Base-by-base conservation (phyloP, 2,329 filamentous ascomycete genomes). In the Tolypocladium endophyticum region DNA sequence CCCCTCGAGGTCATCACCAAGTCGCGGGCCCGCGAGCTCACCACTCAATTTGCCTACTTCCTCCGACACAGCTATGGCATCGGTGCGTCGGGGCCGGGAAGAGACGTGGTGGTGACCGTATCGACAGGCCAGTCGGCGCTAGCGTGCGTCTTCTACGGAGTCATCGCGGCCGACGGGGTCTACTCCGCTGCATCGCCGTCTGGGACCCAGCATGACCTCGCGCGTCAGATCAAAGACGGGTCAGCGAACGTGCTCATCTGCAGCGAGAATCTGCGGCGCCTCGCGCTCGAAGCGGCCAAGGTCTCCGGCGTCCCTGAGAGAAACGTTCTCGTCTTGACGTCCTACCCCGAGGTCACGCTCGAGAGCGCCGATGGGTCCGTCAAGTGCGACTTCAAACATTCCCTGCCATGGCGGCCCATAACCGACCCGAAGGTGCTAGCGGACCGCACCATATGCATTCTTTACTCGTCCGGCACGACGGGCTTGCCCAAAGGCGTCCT, bases 81-180 rank as follows among this genome's bases (percentile, higher is more conserved):
- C 53, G 83, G 84, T 16, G 68, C 67, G 3, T 60, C 73, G 16
- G 81, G 81, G 0, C 73, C 77, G 0, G 76, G 73, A 41, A 75
- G 76, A 57, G 80, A 85, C 63, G 78, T 85, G 5, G 79, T 85
- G 18, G 79, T 84, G 4, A 76, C 79, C 23, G 78, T 86, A 35
- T 82, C 80, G 0, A 78, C 79, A 0, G 84, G 84, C 2, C 80
- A 86, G 63, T 78, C 78, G 54, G 73, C 84, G 6, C 72, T 86
- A 0, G 77, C 82, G 0, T 73, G 78, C 16, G 63, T 83, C 1
- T 82, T 83, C 65, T 86, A 77, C 63, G 80, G 78, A 18, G 77
- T 84, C 58, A 74, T 87, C 54, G 83, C 81, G 4, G 82, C 83
- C 2, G 83, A 79, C 1, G 84, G 82, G 23, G 77, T 87, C 33